Conservation (phyloP, 345 rosid genomes). For the Conringia planisiliqua region DNA sequence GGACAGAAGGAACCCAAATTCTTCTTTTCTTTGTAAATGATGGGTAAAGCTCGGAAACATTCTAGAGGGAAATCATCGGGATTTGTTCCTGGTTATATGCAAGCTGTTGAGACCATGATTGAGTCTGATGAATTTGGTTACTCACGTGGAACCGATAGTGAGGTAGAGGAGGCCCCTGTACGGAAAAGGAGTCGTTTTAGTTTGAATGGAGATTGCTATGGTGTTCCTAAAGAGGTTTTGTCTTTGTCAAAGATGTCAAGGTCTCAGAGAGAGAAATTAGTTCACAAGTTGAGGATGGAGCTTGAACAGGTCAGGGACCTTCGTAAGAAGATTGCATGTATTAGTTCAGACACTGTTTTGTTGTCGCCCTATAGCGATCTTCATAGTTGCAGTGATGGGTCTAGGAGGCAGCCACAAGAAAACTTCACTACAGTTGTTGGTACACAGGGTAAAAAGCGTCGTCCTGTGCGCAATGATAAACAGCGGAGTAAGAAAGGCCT, state of each 20-base stretch:
- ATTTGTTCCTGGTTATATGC: slow-evolving; percentile 56
- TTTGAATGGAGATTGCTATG: slow-evolving; percentile 42
- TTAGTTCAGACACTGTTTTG: slow-evolving; percentile 37
- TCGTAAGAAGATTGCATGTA: slow-evolving; percentile 49
- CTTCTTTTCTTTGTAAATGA: slow-evolving; percentile 34
- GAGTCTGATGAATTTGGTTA: slow-evolving; percentile 75
- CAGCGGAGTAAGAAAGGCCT: slow-evolving; percentile 43
- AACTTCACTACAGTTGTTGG: slow-evolving; percentile 33
- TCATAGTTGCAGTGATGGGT: slow-evolving; percentile 66
- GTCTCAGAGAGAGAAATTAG: slow-evolving; percentile 55
- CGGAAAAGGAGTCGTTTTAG: slow-evolving; percentile 58
- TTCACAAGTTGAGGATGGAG: slow-evolving; percentile 55
- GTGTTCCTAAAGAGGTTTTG: slow-evolving; percentile 52
- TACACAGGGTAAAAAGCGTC: slow-evolving; percentile 55
- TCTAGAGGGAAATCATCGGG: slow-evolving; percentile 63
- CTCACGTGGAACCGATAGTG: slow-evolving; percentile 51
- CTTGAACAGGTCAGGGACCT: slow-evolving; percentile 69
- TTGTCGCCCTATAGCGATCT: slow-evolving; percentile 56
- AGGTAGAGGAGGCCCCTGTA: slow-evolving; percentile 53
- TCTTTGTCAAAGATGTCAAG: slow-evolving; percentile 60
- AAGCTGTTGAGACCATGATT: slow-evolving; percentile 56
- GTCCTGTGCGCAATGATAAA: slow-evolving; percentile 41
- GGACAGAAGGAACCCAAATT: slow-evolving; percentile 45
- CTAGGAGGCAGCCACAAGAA: slow-evolving; percentile 46
- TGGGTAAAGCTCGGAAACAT: slow-evolving; percentile 71